phyloP scores from a whole-genome alignment of 805 yeast genomes.

The Myxozyma nipponensis region DNA sequence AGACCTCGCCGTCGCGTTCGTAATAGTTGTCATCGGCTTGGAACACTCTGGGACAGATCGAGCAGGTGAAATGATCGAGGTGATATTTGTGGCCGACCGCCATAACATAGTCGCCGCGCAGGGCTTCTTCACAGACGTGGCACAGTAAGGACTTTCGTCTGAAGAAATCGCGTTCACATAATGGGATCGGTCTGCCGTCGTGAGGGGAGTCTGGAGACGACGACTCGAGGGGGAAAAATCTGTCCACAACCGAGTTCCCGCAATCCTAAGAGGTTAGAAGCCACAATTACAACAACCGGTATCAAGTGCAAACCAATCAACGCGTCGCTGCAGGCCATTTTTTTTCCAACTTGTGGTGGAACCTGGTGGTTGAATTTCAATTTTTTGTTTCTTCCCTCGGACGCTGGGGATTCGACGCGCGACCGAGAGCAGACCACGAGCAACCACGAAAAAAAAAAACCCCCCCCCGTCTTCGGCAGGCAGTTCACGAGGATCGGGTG shows the following conservation, averaged over 20 bases:
- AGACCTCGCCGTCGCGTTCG: conserved; percentile 77
- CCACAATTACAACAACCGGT: not conserved
- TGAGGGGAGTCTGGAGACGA: not conserved
- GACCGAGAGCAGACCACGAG: too few relatives aligned
- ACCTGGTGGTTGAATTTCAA: too few relatives aligned
- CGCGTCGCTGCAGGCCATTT: not conserved
- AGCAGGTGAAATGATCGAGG: conserved; percentile 91
- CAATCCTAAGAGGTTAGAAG: conserved; percentile 52
- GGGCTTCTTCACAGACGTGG: conserved; percentile 73
- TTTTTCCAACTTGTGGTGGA: not conserved
- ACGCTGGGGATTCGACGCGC: too few relatives aligned
- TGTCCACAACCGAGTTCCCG: conserved; percentile 71
- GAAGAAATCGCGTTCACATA: conserved; percentile 93
- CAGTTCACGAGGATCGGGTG: too few relatives aligned
- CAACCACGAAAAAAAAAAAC: not conserved
- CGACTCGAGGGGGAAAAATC: conserved; percentile 80
- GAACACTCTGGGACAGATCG: conserved; percentile 77
- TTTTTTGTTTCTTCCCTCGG: too few relatives aligned
- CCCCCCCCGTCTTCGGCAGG: too few relatives aligned
- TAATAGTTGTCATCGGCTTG: conserved; percentile 89
- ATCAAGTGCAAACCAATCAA: too few relatives aligned
- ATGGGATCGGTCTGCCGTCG: conserved; percentile 42
- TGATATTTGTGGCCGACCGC: conserved; percentile 91
- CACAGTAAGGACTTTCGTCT: conserved; percentile 82
- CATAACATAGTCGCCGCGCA: conserved; percentile 89